A percentile compares a stretch with the other conserved stretches of the same genome.
Evolutionary conservation across 345 rosid genomes (phyloP).

Genomic region (Brassica rapa): DNA sequence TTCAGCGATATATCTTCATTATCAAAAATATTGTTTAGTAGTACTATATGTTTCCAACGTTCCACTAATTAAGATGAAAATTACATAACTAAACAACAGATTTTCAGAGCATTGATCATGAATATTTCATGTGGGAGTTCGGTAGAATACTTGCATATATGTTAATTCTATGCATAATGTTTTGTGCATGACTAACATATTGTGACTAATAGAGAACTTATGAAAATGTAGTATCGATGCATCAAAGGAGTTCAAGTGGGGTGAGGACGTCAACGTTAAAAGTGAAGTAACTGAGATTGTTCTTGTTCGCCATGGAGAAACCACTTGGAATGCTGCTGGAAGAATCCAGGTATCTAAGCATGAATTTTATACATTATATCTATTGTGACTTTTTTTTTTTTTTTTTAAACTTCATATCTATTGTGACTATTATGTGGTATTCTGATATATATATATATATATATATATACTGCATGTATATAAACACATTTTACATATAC

Average conservation of each 20-base stretch:
- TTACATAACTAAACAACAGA: background rate
- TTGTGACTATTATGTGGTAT: background rate
- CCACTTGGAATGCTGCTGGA: slow-evolving; percentile 47
- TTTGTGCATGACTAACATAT: background rate
- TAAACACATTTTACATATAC: background rate
- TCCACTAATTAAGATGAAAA: background rate
- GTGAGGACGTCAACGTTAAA: slow-evolving; percentile 9
- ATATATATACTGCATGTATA: background rate
- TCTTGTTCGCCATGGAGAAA: slow-evolving; percentile 49
- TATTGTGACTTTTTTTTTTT: too few relatives aligned
- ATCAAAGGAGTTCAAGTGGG: slow-evolving; percentile 26
- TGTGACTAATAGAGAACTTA: background rate
- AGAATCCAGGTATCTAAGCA: slow-evolving; percentile 40
- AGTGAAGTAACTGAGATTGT: slow-evolving; percentile 41
- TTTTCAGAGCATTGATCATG: background rate
- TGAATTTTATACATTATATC: background rate
- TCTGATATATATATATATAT: too few relatives aligned
- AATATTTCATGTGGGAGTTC: slow-evolving; percentile 2
- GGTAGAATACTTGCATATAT: background rate
- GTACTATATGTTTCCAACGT: background rate
- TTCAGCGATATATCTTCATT: background rate
- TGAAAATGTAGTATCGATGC: slow-evolving; percentile 30
- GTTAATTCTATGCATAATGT: background rate
- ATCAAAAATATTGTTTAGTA: background rate
- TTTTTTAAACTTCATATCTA: too few relatives aligned